phyloP scores from a whole-genome alignment of 2,329 filamentous ascomycete species.

The Nemania bipapillata region DNA sequence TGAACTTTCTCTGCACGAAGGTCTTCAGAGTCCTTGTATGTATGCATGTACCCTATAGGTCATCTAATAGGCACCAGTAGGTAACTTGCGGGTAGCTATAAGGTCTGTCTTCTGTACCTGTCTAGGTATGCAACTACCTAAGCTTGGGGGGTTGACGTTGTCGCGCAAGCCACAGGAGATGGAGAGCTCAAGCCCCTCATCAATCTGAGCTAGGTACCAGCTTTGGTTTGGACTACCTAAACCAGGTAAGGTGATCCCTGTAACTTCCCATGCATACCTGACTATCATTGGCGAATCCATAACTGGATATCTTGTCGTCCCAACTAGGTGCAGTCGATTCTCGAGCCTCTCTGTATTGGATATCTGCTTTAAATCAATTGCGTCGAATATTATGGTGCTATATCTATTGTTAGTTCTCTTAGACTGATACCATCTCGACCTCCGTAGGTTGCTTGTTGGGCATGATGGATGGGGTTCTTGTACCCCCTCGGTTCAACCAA shows the following conservation, averaged over 20 bases:
- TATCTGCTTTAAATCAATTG: background rate
- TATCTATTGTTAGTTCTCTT: background rate
- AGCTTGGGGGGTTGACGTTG: conserved; percentile 25
- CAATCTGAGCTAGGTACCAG: background rate
- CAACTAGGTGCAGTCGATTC: background rate
- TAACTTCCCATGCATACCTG: background rate
- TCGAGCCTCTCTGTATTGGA: background rate
- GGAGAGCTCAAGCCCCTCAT: conserved; percentile 32
- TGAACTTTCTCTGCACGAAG: background rate
- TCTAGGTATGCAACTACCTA: background rate
- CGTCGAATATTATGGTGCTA: background rate
- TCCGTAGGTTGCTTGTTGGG: background rate
- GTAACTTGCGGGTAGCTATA: background rate
- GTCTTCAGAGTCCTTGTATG: background rate
- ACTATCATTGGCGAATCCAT: background rate
- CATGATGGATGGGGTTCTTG: background rate
- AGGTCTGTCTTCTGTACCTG: background rate
- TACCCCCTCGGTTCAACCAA: too few species aligned
- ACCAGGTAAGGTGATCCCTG: conserved; percentile 1
- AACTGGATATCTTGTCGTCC: background rate
- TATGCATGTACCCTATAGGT: background rate
- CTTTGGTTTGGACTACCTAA: too few species aligned
- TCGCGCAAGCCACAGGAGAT: conserved; percentile 35
- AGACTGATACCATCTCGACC: background rate
- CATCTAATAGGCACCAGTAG: background rate